These are phyloP conservation scores for Candida nitratophila DNA, from an alignment of 805 yeast genomes.

Conservation along the genomic window DNA sequence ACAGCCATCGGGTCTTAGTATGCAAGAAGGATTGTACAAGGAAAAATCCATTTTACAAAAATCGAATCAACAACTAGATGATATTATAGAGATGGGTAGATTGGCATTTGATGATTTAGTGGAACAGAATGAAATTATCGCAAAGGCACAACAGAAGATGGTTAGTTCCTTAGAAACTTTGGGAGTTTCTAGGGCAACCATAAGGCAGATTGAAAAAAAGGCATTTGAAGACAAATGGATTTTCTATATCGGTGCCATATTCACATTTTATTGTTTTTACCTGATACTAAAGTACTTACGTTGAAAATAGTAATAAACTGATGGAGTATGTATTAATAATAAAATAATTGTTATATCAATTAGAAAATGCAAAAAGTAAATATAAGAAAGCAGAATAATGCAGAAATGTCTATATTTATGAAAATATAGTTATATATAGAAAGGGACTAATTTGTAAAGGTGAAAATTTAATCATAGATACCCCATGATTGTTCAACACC, in stretches of 20 bases:
- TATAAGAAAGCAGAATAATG: neutral
- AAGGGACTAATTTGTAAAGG: too few relatives aligned
- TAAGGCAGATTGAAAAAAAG: slow-evolving; percentile 68
- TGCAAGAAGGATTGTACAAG: slow-evolving; percentile 59
- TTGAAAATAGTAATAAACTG: neutral
- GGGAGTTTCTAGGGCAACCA: slow-evolving; percentile 83
- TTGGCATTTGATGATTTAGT: slow-evolving; percentile 78
- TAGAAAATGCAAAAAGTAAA: slow-evolving; percentile 1
- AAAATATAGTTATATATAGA: too few relatives aligned
- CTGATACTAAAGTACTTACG: slow-evolving; percentile 60
- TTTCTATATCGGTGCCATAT: slow-evolving; percentile 66
- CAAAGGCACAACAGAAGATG: slow-evolving; percentile 55
- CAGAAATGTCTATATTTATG: too few relatives aligned
- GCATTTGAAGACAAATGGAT: slow-evolving; percentile 83
- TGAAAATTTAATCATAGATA: slow-evolving; percentile 20
- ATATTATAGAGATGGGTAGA: slow-evolving; percentile 84
- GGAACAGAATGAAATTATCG: slow-evolving; percentile 71
- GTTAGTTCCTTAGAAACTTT: slow-evolving; percentile 67
- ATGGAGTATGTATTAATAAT: too few relatives aligned
- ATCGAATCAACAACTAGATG: slow-evolving; percentile 80
- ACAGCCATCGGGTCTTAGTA: slow-evolving; percentile 23
- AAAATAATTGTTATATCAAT: too few relatives aligned
- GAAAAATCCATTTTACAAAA: slow-evolving; percentile 59
- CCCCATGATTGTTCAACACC: slow-evolving; percentile 63
- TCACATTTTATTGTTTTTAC: slow-evolving; percentile 62